These are phyloP conservation scores for Trichomonas tenax DNA, from an alignment of 208 protist species.

Conservation along the genomic window DNA sequence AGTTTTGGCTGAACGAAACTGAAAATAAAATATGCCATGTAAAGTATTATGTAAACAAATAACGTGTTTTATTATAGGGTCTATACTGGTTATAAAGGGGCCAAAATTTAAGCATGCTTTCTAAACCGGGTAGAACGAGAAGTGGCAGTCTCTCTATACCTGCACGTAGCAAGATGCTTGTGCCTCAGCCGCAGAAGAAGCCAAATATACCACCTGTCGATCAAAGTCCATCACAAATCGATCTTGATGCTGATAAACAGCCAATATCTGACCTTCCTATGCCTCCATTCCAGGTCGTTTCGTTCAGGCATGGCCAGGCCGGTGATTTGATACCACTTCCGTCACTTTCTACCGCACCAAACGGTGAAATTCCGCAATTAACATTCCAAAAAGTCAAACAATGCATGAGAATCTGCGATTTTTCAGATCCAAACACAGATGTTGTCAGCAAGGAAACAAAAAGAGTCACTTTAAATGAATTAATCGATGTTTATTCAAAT, in stretches of 20 bases:
- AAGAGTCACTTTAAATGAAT: neutral
- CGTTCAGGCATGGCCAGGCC: neutral
- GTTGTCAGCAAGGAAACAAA: neutral
- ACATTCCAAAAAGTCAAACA: conserved; percentile 10
- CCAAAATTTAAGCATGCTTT: neutral
- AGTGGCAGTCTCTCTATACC: neutral
- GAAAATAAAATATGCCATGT: too few species aligned
- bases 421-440: neutral
- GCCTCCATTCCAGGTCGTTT: neutral
- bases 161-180: neutral
- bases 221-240: neutral
- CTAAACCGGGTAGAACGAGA: neutral
- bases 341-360: neutral
- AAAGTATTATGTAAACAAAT: too few species aligned
- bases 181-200: neutral
- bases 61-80: too few species aligned
- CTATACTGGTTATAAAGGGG: too few species aligned
- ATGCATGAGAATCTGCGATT: neutral
- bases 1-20: too few species aligned
- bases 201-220: neutral
- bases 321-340: neutral
- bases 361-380: conserved; percentile 16
- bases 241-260: neutral
- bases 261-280: neutral
- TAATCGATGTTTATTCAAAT: conserved; percentile 14